Conservation (phyloP, 2,329 filamentous ascomycete species). For the Fusarium beomiforme region DNA sequence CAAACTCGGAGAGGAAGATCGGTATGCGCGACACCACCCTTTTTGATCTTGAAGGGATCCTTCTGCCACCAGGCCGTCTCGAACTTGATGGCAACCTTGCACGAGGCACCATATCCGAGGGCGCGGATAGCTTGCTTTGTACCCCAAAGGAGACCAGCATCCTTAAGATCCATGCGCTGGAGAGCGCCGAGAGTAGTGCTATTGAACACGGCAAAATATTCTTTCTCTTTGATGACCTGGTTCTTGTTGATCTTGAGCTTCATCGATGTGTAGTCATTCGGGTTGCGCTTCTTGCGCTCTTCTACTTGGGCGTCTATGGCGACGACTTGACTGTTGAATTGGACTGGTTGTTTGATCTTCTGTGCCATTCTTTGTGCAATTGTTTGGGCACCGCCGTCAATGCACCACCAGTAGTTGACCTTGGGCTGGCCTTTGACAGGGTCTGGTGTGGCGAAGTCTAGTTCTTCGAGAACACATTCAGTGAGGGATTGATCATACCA, state of each 20-base stretch:
- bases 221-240: not conserved
- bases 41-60: not conserved
- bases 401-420: constrained; percentile 32
- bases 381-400: constrained; percentile 27
- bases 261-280: not conserved
- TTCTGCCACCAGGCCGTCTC: constrained; percentile 43
- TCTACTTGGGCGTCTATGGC: constrained; percentile 23
- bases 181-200: constrained; percentile 28
- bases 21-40: constrained; percentile 26
- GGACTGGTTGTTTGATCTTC: not conserved
- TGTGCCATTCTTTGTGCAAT: constrained; percentile 23
- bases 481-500: constrained; percentile 38
- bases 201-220: constrained; percentile 36
- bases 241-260: constrained; percentile 7
- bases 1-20: constrained; percentile 47
- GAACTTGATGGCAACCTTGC: constrained; percentile 50
- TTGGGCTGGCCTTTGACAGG: not conserved
- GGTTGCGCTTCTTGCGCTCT: not conserved
- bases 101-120: constrained; percentile 44
- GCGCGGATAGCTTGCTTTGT: constrained; percentile 45
- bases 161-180: constrained; percentile 33
- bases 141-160: constrained; percentile 42
- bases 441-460: constrained; percentile 23
- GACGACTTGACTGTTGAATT: constrained; percentile 19
- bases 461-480: constrained; percentile 30